A percentile compares a stretch with the other conserved stretches of the same genome.
These are phyloP conservation scores for Ganoderma boninense DNA, from an alignment of 1,284 basidiomycete genomes.

Conservation along the genomic window DNA sequence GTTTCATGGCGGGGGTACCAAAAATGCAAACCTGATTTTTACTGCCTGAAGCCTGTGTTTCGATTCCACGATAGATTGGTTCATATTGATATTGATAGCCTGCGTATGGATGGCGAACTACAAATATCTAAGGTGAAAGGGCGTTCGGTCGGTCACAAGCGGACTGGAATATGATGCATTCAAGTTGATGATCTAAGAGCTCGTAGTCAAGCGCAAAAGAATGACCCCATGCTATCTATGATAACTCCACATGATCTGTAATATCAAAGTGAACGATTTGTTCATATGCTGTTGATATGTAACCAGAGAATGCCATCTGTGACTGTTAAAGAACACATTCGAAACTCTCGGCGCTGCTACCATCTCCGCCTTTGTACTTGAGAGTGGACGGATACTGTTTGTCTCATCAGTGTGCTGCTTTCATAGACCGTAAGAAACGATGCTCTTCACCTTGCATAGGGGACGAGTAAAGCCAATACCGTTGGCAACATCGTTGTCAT, in stretches of 20 bases:
- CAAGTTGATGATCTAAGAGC: background rate
- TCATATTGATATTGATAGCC: background rate
- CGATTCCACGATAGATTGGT: background rate
- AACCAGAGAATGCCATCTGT: background rate
- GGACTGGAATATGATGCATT: background rate
- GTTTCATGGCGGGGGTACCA: background rate
- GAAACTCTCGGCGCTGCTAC: conserved; percentile 23
- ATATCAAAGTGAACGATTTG: background rate
- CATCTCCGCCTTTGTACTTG: conserved; percentile 26
- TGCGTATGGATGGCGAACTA: background rate
- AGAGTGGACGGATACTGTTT: conserved; percentile 26
- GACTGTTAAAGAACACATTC: conserved; percentile 13
- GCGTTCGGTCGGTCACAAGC: background rate
- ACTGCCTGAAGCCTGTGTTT: background rate
- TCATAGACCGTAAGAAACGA: background rate
- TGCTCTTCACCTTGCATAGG: conserved; percentile 34
- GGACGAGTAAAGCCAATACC: conserved; percentile 38
- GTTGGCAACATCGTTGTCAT: conserved; percentile 32
- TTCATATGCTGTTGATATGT: background rate
- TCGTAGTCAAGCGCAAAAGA: background rate
- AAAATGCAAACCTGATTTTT: background rate
- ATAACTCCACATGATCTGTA: background rate
- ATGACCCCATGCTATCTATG: background rate
- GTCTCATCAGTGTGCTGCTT: background rate
- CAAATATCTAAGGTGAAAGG: background rate